phyloP scores from a whole-genome alignment of 73 alveolate genomes.

The Tetrahymena elliotti region DNA sequence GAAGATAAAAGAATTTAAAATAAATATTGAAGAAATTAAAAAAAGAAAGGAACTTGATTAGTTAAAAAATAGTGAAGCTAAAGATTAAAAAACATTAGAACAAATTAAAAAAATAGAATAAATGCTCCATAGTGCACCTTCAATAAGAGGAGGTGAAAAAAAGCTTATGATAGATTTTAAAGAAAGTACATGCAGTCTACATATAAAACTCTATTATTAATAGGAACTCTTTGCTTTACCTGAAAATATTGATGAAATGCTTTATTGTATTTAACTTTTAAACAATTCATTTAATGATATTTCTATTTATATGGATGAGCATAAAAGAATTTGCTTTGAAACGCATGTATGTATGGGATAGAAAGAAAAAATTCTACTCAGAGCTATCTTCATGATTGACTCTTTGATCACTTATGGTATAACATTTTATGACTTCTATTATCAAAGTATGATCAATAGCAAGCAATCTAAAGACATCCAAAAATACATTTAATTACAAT shows the following conservation, averaged over 20 bases:
- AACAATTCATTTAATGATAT: background rate
- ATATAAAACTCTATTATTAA: background rate
- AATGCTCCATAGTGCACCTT: background rate
- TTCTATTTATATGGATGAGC: background rate
- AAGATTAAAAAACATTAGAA: background rate
- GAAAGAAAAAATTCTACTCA: background rate
- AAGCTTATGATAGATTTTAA: background rate
- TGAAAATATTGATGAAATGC: background rate
- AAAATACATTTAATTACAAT: background rate
- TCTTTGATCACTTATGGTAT: background rate
- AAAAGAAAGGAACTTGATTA: background rate
- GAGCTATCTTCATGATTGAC: background rate
- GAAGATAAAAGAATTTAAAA: background rate
- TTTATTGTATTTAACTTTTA: background rate
- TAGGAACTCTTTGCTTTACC: background rate
- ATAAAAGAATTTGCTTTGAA: background rate
- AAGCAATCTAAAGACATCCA: background rate
- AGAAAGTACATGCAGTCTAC: background rate
- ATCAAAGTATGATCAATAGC: background rate
- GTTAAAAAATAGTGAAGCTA: background rate
- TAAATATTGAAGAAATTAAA: background rate
- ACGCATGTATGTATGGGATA: background rate
- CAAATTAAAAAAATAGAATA: background rate
- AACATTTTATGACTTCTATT: background rate
- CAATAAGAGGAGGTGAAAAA: background rate